Evolutionary conservation across 2,329 filamentous ascomycete species (phyloP), one percentile per base, ranked within the genome.

Genomic region (Macrophomina phaseolina): DNA sequence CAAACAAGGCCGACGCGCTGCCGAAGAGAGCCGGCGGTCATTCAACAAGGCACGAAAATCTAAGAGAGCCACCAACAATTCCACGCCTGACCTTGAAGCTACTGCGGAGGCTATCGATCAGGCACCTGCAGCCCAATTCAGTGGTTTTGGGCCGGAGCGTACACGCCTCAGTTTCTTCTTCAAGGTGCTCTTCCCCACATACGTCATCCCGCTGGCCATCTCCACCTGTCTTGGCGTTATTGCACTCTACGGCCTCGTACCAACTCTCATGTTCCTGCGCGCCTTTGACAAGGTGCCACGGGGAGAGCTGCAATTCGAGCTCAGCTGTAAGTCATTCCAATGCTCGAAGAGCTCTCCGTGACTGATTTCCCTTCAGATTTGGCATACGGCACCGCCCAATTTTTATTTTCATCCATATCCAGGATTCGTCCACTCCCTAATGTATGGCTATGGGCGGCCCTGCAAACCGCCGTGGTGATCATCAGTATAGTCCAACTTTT

Each of bases 121-220:
- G 11, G 28, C 56, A 6, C 18, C 34, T 12, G 5, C 42, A 11
- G 6, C 14, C 9, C 23, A 23, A 23, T 23, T 14, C 30, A 40
- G 45, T 23, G 58, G 58, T 5, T 62, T 62, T 32, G 58, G 58
- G 8, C 58, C 58, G 5, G 42, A 49, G 14, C 58, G 58, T 45
- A 62, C 58, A 9, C 58, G 58, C 3, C 2, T 16, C 5, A 28
- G 42, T 4, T 18, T 62, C 30, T 62, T 62, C 45, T 62, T 23
- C 30, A 62, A 62, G 16, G n/a, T 28, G 16, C 58, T 62, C 11
- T n/a, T 62, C 9, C 58, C 58, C 9, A 16, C 7, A 14, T 62
- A 62, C 32, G 18, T 62, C 4, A 5, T 62, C 9, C 58, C 58
- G 32, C 58, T 36, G 30, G 16, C 32, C 9, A 16, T 49, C 9